Evolutionary conservation across 108 stramenopile genomes (phyloP).

Genomic region (Cyclotella cryptica): DNA sequence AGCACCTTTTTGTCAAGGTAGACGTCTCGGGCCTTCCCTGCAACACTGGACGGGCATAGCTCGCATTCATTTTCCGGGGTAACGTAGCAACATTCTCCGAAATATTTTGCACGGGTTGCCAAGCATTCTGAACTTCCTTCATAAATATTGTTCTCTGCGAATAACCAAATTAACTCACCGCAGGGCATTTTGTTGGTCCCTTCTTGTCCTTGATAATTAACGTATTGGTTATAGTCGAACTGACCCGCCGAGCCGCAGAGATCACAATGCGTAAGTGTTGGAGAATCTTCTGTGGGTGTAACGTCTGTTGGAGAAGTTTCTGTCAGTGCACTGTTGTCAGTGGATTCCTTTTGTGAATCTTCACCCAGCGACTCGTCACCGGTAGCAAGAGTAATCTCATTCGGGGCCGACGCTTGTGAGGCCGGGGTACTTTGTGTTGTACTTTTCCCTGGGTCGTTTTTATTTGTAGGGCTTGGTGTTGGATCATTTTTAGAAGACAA

Average conservation of each 20-base stretch:
- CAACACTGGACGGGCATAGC: conserved; percentile 26
- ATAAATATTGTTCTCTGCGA: conserved; percentile 17
- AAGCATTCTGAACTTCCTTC: conserved; percentile 37
- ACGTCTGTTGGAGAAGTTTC: background rate
- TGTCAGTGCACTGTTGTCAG: background rate
- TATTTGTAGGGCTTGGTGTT: too few relatives aligned
- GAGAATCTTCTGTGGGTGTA: background rate
- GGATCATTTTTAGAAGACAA: too few relatives aligned
- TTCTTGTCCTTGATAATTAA: conserved; percentile 21
- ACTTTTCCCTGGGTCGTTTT: too few relatives aligned
- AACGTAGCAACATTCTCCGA: conserved; percentile 23
- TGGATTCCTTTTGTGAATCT: background rate
- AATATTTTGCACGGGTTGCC: conserved; percentile 23
- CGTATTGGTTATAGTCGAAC: conserved; percentile 11
- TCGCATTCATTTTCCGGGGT: conserved; percentile 29
- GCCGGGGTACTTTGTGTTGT: too few relatives aligned
- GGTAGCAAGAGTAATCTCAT: too few relatives aligned
- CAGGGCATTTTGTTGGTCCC: conserved; percentile 25
- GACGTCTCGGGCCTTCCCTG: conserved; percentile 1
- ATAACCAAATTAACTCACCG: conserved; percentile 35
- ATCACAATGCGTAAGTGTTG: conserved; percentile 13
- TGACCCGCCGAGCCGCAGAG: conserved; percentile 33
- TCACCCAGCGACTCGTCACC: background rate
- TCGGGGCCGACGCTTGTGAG: too few relatives aligned
- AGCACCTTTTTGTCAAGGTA: conserved; percentile 11